Evolutionary conservation across 2,329 filamentous ascomycete genomes (phyloP).

Genomic region (Stemphylium beticola): DNA sequence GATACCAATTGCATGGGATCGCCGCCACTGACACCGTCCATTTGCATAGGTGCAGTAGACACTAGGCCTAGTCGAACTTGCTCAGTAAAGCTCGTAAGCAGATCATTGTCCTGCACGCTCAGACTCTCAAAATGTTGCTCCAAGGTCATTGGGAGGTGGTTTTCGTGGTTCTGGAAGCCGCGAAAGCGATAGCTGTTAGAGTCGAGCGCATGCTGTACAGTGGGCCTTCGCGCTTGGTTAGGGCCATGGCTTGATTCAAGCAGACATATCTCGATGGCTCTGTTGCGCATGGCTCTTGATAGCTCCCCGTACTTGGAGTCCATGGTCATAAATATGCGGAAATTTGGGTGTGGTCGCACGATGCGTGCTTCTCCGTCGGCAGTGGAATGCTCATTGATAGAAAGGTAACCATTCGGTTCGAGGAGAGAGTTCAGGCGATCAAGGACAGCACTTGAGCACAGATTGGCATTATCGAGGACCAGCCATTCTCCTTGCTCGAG

Average conservation of each 20-base stretch:
- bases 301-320: slow-evolving; percentile 91
- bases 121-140: slow-evolving; percentile 46
- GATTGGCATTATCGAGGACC: slow-evolving; percentile 94
- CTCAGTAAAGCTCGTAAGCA: slow-evolving; percentile 41
- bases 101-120: slow-evolving; percentile 35
- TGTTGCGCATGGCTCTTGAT: slow-evolving; percentile 94
- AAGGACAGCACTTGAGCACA: slow-evolving; percentile 93
- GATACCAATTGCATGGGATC: background rate
- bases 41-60: background rate
- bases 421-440: slow-evolving; percentile 94
- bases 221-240: background rate
- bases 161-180: slow-evolving; percentile 26
- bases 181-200: slow-evolving; percentile 50
- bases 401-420: slow-evolving; percentile 85
- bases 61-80: slow-evolving; percentile 29
- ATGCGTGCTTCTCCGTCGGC: slow-evolving; percentile 80
- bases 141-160: slow-evolving; percentile 12
- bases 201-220: slow-evolving; percentile 44
- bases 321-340: slow-evolving; percentile 92
- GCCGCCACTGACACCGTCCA: slow-evolving; percentile 4
- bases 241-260: slow-evolving; percentile 24
- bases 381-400: slow-evolving; percentile 91
- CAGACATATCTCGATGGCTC: slow-evolving; percentile 88
- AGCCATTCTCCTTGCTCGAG: slow-evolving; percentile 88
- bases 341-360: slow-evolving; percentile 81